Base-by-base conservation (phyloP, 306 rosid species). In the Geum urbanum region DNA sequence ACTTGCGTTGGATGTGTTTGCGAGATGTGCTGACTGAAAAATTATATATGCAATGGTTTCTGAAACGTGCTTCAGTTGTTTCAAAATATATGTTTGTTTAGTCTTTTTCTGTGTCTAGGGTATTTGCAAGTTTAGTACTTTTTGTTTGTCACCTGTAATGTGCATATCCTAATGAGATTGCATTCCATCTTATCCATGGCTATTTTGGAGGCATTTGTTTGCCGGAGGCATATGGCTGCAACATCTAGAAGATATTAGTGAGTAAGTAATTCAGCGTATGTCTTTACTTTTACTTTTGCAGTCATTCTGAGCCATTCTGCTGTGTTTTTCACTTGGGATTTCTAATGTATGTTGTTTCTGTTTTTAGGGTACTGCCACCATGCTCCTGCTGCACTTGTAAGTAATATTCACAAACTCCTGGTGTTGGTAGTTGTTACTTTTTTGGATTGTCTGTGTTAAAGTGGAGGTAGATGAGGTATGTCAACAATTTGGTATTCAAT, bases 181-280 rank as follows among this genome's bases (percentile, higher is more conserved):
- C 86, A 51, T 92, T 89, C 80, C 87, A 77, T 89, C 89, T 89
- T 91, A 81, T 87, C 83, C 91, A 89, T 91, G 90, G 85, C 74
- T 27, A 63, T 79, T 78, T 77, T 82, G 91, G 92, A 84, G 90
- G 90, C 95, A 81, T 75, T 75, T 74, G 84, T 87, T 32, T 32
- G 77, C 70, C 51, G 90, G 90, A 83, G 79, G 84, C 79, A 76
- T 74, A 73, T 58, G 73, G 87, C 86, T 75, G 74, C 80, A 70
- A 68, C 77, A 76, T 77, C 86, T 62, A 20, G 61, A 82, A 67
- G 74, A 71, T 58, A 72, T 46, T 77, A 63, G 8, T 47, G 14
- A 76, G 96, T 91, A 69, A 86, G 96, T 81, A 87, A 70, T 76
- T 64, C 16, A n/a, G 72, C 50, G 35, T 14, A 52, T 52, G 4